Evolutionary conservation across 2,329 filamentous ascomycete genomes (phyloP), one percentile per base, ranked within the genome.

Genomic region (Monilinia vaccinii-corymbosi): DNA sequence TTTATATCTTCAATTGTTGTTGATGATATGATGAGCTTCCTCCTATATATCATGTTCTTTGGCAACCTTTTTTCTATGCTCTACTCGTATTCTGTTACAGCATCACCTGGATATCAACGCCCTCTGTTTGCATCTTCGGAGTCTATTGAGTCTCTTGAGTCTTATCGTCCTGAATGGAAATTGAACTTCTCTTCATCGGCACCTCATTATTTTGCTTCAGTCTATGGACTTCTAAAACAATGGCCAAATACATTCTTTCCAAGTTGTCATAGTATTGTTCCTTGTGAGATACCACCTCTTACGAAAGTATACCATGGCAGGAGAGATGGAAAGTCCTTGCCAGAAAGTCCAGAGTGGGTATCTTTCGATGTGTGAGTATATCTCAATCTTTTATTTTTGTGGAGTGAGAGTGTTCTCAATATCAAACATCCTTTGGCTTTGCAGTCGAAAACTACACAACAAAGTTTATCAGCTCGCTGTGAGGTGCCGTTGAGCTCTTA

Each of bases 181-280:
- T 69, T 79, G 59, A 77, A 80, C 68, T 80, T 77, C 68, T 76
- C 76, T 2, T 79, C 77, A 1, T 64, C 76, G 14, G 72, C 75
- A 9, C 78, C 78, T 4, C 76, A 79, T 62, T 74, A 79, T 44
- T 79, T 80, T 66, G 75, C 77, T 40, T 78, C 78, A 2, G 69
- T 75, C 3, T 73, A 76, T 60, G 73, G 75, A 3, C 71, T 80
- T 4, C 69, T 81, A 4, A 75, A 79, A 60, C 77, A 80, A 69
- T 79, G 76, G 75, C 70, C 75, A 44, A 80, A 80, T 68, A 79
- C 78, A 1, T 76, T 79, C 66, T 79, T 79, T 52, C 77, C 78
- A 10, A 77, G 77, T 62, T 78, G 78, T 9, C 76, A 81, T 65
- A 73, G 73, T 36, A 73, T 81, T 55, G 76, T 75, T 0, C 74